A percentile compares a stretch with the other conserved stretches of the same genome.
Conservation (phyloP, 805 yeast species). For the Metschnikowia henanensis region DNA sequence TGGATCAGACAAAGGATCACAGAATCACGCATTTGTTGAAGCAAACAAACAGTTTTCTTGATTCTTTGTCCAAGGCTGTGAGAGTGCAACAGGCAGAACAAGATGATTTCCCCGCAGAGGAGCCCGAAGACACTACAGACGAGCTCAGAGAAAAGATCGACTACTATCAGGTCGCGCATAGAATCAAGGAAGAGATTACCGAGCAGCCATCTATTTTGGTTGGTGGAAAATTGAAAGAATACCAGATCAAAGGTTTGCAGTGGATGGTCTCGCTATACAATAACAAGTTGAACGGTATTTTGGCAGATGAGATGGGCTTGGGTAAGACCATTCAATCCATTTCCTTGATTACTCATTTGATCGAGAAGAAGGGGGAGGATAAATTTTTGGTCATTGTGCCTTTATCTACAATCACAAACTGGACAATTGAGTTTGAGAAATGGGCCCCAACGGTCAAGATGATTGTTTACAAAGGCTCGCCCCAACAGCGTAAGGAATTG, state of each 20-base stretch:
- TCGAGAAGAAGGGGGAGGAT: constrained; percentile 65
- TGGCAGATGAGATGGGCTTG: constrained; percentile 69
- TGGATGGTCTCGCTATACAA: constrained; percentile 68
- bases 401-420: constrained; percentile 77
- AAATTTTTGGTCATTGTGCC: constrained; percentile 83
- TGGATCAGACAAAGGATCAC: constrained; percentile 85
- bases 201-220: constrained; percentile 69
- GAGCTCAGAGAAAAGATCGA: constrained; percentile 67
- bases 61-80: constrained; percentile 76
- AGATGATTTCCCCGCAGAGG: constrained; percentile 30
- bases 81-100: constrained; percentile 67
- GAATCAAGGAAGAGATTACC: constrained; percentile 61
- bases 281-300: constrained; percentile 60
- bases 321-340: constrained; percentile 78
- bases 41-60: constrained; percentile 78
- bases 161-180: constrained; percentile 81
- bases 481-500: constrained; percentile 64
- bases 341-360: constrained; percentile 68
- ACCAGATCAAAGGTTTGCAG: constrained; percentile 63
- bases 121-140: constrained; percentile 42
- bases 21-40: constrained; percentile 80
- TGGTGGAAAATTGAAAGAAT: constrained; percentile 80
- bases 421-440: constrained; percentile 83
- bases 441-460: constrained; percentile 84
- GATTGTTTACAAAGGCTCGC: constrained; percentile 77